phyloP scores from a whole-genome alignment of 179 eudicot genomes.

The Spergularia azorica region DNA sequence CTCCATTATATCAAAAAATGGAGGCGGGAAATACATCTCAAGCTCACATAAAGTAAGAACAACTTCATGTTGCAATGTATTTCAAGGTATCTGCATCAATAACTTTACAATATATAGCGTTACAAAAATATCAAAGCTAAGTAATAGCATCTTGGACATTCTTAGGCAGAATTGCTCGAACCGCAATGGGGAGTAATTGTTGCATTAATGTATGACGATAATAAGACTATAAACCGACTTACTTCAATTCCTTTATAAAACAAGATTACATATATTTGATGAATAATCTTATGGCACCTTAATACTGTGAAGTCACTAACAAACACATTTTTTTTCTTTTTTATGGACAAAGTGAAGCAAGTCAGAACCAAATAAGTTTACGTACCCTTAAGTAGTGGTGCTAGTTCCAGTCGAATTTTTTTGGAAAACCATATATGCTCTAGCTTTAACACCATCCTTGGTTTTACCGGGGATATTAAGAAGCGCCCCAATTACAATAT shows the following conservation, averaged over 20 bases:
- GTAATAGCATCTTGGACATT: neutral
- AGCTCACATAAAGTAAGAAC: neutral
- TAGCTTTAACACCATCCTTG: neutral
- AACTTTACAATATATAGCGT: neutral
- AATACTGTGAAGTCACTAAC: too few species aligned
- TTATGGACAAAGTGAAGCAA: conserved; percentile 4
- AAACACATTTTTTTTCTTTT: neutral
- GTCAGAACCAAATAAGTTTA: neutral
- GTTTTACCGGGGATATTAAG: conserved; percentile 6
- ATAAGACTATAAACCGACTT: conserved; percentile 18
- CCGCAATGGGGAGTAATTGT: neutral
- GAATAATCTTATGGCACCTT: conserved; percentile 6
- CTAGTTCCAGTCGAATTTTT: neutral
- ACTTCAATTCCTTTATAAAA: conserved; percentile 1
- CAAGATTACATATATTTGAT: conserved; percentile 3
- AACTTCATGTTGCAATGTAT: neutral
- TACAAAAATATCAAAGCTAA: conserved; percentile 6
- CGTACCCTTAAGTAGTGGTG: neutral
- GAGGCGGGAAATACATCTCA: conserved; percentile 19
- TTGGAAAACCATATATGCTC: neutral
- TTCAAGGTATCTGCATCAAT: neutral
- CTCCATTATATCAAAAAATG: conserved; percentile 12
- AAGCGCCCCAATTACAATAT: neutral
- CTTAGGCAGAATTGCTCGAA: neutral
- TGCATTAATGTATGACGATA: conserved; percentile 19